phyloP scores from a whole-genome alignment of 2,329 filamentous ascomycete species.

The Cadophora sp. region DNA sequence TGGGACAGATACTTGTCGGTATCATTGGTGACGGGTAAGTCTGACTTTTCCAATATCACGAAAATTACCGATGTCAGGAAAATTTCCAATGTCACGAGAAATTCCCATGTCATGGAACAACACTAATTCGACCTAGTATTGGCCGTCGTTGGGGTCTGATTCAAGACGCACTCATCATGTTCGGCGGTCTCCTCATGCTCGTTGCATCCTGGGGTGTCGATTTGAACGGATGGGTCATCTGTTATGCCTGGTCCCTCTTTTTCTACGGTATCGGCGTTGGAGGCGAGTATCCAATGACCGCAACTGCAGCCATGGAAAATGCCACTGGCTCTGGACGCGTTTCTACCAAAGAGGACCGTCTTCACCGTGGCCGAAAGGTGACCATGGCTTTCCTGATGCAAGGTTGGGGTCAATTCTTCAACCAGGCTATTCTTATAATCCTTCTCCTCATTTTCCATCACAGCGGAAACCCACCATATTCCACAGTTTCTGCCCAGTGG shows the following conservation, averaged over 20 bases:
- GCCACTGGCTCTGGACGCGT: conserved; percentile 84
- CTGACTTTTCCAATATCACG: not conserved
- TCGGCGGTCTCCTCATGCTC: conserved; percentile 88
- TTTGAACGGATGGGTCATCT: conserved; percentile 94
- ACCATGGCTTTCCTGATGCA: conserved; percentile 98
- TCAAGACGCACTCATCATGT: conserved; percentile 94
- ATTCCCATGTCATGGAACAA: too few species aligned
- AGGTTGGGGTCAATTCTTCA: conserved; percentile 95
- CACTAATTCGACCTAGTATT: conserved; percentile 61
- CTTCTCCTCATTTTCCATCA: conserved; percentile 89
- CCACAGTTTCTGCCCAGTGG: conserved; percentile 79
- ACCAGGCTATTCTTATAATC: conserved; percentile 88
- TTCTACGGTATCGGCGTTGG: conserved; percentile 82
- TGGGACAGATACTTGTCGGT: conserved; percentile 88
- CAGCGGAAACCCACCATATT: conserved; percentile 71
- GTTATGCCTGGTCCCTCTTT: conserved; percentile 94
- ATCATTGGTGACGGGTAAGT: conserved; percentile 73
- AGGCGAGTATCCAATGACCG: conserved; percentile 96
- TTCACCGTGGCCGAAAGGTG: conserved; percentile 95
- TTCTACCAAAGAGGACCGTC: conserved; percentile 89
- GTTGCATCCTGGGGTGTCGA: conserved; percentile 88
- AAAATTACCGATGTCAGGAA: too few species aligned
- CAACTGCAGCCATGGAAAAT: conserved; percentile 93
- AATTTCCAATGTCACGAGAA: too few species aligned
- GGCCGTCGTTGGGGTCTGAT: conserved; percentile 95